Percentiles rank a stretch among this genome's conserved stretches.
Conservation (phyloP, 306 rosid genomes). For the Malus asiatica region DNA sequence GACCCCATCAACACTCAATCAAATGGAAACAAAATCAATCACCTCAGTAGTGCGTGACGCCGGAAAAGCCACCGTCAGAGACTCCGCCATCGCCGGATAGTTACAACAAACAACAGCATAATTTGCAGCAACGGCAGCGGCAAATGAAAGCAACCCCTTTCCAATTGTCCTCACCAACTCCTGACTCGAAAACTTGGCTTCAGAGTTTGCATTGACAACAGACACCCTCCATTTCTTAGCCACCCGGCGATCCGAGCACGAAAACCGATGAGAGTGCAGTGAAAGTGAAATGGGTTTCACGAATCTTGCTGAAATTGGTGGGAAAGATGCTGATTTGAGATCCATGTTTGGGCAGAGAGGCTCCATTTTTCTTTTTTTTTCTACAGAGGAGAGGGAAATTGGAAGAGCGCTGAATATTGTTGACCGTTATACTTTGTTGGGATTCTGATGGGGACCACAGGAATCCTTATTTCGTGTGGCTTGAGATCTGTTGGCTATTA, state of each 20-base stretch:
- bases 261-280: conserved; percentile 19
- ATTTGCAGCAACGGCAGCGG: conserved; percentile 53
- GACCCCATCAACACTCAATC: background rate
- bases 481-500: background rate
- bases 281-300: conserved; percentile 15
- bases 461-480: conserved; percentile 31
- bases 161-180: conserved; percentile 30
- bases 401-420: background rate
- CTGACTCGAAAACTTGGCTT: background rate
- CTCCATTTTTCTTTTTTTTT: conserved; percentile 27
- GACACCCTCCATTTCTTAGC: conserved; percentile 26
- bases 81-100: conserved; percentile 67
- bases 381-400: background rate
- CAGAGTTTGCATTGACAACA: background rate
- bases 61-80: conserved; percentile 91
- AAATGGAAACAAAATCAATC: background rate
- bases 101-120: conserved; percentile 41
- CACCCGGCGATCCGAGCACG: conserved; percentile 18
- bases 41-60: conserved; percentile 92
- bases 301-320: conserved; percentile 13
- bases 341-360: conserved; percentile 34
- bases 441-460: conserved; percentile 27
- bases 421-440: background rate
- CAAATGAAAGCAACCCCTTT: conserved; percentile 45
- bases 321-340: conserved; percentile 19